Conservation (phyloP, 1,284 basidiomycete species). For the Ustilago shanxiensis region DNA sequence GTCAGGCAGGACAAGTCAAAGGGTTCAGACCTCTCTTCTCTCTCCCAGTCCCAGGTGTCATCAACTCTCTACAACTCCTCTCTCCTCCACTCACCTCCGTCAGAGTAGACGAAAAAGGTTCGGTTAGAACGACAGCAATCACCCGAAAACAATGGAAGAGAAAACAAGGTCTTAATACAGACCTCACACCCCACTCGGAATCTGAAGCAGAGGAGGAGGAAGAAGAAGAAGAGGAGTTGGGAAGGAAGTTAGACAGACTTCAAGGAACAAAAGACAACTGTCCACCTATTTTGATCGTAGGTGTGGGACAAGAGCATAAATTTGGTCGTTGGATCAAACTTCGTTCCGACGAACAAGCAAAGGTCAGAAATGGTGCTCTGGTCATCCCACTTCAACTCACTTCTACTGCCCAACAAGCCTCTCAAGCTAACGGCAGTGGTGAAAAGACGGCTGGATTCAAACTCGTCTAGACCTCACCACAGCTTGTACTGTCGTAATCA, state of each 20-base stretch:
- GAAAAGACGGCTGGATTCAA: slow-evolving; percentile 3
- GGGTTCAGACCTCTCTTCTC: slow-evolving; percentile 79
- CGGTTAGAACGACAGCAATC: slow-evolving; percentile 12
- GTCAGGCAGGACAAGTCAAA: slow-evolving; percentile 74
- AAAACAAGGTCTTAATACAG: slow-evolving; percentile 13
- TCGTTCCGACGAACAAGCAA: slow-evolving; percentile 73
- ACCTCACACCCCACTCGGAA: slow-evolving; percentile 1
- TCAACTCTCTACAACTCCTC: slow-evolving; percentile 90
- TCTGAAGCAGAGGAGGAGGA: neutral
- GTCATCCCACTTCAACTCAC: slow-evolving; percentile 72
- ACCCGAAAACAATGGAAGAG: slow-evolving; percentile 31
- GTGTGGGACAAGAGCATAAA: slow-evolving; percentile 86
- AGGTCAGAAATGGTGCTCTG: slow-evolving; percentile 80
- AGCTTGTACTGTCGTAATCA: neutral
- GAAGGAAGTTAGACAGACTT: slow-evolving; percentile 8
- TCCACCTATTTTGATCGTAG: slow-evolving; percentile 78
- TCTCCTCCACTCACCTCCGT: slow-evolving; percentile 72
- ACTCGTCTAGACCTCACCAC: neutral
- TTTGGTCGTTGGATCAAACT: slow-evolving; percentile 87
- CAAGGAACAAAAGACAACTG: slow-evolving; percentile 44
- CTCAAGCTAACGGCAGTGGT: neutral
- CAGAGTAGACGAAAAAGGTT: neutral
- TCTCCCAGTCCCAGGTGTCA: slow-evolving; percentile 80
- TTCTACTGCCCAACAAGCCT: neutral
- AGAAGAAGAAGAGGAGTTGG: neutral